Evolutionary conservation across 1,284 basidiomycete genomes (phyloP), one percentile per base, ranked within the genome.

Genomic region (Neotropicomus parvogracilis): DNA sequence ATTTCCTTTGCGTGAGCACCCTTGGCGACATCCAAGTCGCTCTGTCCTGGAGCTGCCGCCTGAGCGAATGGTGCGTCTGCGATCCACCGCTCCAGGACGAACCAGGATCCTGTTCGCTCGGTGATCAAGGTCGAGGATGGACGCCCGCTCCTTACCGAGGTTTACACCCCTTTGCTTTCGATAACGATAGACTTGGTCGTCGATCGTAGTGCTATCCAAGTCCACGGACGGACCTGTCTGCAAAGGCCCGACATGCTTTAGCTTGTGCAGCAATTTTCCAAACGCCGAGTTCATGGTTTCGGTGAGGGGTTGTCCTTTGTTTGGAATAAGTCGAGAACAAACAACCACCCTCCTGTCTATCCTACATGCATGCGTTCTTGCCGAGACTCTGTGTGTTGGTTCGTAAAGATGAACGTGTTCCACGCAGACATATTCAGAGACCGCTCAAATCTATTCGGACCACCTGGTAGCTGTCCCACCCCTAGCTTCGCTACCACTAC

Each of bases 121-220:
- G 41, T 54, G 50, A 52, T 49, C 46, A 40, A 46, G 42, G 45
- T 28, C 44, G 19, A 38, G 14, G 24, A 35, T 44, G 54, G 32
- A 48, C 34, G 28, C 37, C 41, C 4, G 41, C 41, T 46, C 53
- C 77, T 59, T 64, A 78, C 91, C 91, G 11, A 94, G 78, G 64
- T 93, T 94, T 31, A 93, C 81, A 17, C 90, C 90, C 35, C 83
- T 75, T 63, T 92, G 91, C 63, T 84, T 84, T 38, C 90, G 76
- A 66, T 83, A 86, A 21, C 80, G 77, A 55, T 80, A 83, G 44
- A 82, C 57, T 13, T 55, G 55, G 17, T 64, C 59, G 45, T 65
- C 65, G 33, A 17, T 19, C 32, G 58, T 57, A 33, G 13, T 10
- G 16, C 44, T 45, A 12, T 50, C 52, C 13, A 63, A 4, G 24